Conservation (phyloP, 345 rosid species). For the Kernera saxatilis region DNA sequence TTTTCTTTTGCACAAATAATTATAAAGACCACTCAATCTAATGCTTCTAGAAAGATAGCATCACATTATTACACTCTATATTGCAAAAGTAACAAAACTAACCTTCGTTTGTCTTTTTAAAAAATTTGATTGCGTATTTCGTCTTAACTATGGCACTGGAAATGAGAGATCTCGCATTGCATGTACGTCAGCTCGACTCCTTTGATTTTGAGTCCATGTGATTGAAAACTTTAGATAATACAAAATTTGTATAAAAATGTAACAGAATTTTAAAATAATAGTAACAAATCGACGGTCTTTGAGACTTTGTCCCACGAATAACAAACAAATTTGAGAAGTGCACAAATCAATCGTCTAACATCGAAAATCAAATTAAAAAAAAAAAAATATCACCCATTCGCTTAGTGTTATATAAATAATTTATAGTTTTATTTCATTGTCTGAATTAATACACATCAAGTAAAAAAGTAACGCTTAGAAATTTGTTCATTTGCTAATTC, state of each 20-base stretch:
- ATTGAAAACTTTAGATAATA: neutral
- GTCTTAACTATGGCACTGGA: neutral
- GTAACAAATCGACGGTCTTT: neutral
- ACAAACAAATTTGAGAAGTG: neutral
- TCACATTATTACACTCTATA: constrained; percentile 11
- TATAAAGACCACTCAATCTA: neutral
- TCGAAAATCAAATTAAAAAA: neutral
- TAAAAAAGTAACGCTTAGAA: neutral
- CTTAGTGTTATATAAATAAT: neutral
- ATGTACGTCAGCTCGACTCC: neutral
- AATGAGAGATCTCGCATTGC: neutral
- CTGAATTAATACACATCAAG: neutral
- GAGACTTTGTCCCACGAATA: neutral
- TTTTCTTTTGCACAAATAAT: neutral
- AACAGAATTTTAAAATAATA: neutral
- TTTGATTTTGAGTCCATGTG: neutral
- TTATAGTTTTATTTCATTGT: neutral
- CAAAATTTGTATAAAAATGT: neutral
- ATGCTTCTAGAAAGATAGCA: constrained; percentile 16
- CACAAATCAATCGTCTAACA: neutral
- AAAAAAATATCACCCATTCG: neutral
- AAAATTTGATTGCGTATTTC: constrained; percentile 6
- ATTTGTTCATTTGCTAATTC: neutral
- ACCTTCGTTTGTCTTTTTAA: neutral
- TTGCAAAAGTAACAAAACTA: neutral